Evolutionary conservation across 2,329 filamentous ascomycete genomes (phyloP), one percentile per base, ranked within the genome.

Genomic region (Byssochlamys sp.): DNA sequence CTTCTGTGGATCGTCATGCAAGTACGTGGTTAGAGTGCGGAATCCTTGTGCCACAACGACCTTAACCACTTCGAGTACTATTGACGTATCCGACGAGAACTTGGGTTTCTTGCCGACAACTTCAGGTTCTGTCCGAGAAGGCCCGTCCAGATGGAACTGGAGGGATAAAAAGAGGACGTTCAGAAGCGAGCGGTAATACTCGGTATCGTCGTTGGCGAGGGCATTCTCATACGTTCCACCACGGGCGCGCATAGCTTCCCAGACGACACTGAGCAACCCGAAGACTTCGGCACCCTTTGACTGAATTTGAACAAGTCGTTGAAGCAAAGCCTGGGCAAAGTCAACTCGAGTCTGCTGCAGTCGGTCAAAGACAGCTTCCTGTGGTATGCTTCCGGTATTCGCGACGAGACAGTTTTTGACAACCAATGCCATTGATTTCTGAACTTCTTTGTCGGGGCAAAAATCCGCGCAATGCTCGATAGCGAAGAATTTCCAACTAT

Each of bases 401-500:
- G 90, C 85, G 55, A 82, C 77, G 58, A 99, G 78, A 66, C 91
- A 95, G 65, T 89, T 86, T 61, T 85, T 82, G 6, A 89, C 85
- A 52, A 95, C 87, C 58, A 86, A 81, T 31, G 89, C 78, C 76
- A 95, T 85, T 57, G 88, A 81, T 64, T 82, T 84, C 57, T 86
- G 83, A 3, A 92, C 77, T 26, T 79, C 76, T 45, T 76, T 71
- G 55, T 82, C 78, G 19, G 77, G 75, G 55, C 76, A 74, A 35
- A 81, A 78, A 48, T 81, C 76, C n/a, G 84, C 84, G 69, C 88
- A 90, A 53, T 99, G 81, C 67, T 96, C 92, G 54, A 94, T 80
- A 12, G 92, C 83, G 7, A 99, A 80, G 59, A 90, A 86, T 70
- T 95, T 91, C 90, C 92, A 97, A 57, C 90, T 88, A 65, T 90